Evolutionary conservation across 352 stramenopile genomes (phyloP), one percentile per base, ranked within the genome.

Genomic region (Pythium dissimile): DNA sequence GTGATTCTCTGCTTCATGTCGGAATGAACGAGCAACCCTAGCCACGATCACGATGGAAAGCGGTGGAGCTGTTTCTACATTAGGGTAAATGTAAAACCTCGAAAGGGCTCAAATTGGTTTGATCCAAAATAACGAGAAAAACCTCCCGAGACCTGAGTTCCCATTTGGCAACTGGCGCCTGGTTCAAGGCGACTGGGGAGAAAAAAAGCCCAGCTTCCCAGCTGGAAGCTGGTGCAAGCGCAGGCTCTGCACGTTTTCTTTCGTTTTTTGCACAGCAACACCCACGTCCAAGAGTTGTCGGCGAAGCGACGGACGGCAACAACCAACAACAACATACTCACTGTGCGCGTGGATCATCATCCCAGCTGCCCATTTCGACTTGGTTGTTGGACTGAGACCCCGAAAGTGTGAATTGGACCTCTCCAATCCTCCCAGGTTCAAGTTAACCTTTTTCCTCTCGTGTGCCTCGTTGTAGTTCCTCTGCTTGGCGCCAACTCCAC

Each of bases 21-120:
- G 52, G 39, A 59, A 49, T 23, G 39, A 59, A 43, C 8, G 18
- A 13, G 42, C 52, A 66, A 23, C 59, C 59, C 51, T 61, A 60
- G 26, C 45, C 59, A 43, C 59, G 59, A 61, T 66, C 59, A 66
- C 59, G 12, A 38, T 53, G 24, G 32, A 54, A 64, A 58, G 44
- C n/a, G 38, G 27, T 20, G 45, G 24, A 44, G 27, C 5, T 42
- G 51, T 66, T 66, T 44, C 50, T 47, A 7, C 28, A 66, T 66
- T 5, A 48, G 26, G 45, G 50, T 12, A 16, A 32, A n/a, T n/a
- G n/a, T n/a, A n/a, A n/a, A n/a, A n/a, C n/a, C n/a, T n/a, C n/a
- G n/a, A n/a, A n/a, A n/a, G n/a, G n/a, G n/a, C n/a, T n/a, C n/a
- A n/a, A n/a, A n/a, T n/a, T n/a, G n/a, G n/a, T n/a, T n/a, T n/a